A percentile compares a stretch with the other conserved stretches of the same genome.
These are phyloP conservation scores for Grifola frondosa DNA, from an alignment of 1,284 basidiomycete genomes.

Conservation along the genomic window DNA sequence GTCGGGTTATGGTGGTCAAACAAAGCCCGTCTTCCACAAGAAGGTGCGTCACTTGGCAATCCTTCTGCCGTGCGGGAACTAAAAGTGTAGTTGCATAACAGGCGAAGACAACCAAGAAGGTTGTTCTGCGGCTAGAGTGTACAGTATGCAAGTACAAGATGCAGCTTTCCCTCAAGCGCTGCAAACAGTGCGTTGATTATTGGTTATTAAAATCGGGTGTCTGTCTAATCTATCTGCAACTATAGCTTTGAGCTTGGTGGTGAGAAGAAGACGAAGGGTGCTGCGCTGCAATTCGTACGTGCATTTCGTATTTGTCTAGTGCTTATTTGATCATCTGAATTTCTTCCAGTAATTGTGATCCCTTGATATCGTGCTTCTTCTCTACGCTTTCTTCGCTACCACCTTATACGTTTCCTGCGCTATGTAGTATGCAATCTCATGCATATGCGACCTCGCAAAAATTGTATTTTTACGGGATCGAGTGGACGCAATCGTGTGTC, in stretches of 20 bases:
- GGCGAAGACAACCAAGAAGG: slow-evolving; percentile 99
- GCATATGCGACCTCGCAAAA: slow-evolving; percentile 23
- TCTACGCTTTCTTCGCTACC: slow-evolving; percentile 14
- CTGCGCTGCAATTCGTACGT: slow-evolving; percentile 88
- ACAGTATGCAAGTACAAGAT: slow-evolving; percentile 99
- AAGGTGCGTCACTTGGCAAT: slow-evolving; percentile 60
- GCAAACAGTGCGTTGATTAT: slow-evolving; percentile 87
- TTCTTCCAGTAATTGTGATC: slow-evolving; percentile 25
- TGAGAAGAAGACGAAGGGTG: slow-evolving; percentile 99
- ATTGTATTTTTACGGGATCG: slow-evolving; percentile 23
- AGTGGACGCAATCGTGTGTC: no score
- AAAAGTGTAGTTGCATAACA: slow-evolving; percentile 28
- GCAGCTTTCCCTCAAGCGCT: slow-evolving; percentile 94
- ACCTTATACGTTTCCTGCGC: slow-evolving; percentile 13
- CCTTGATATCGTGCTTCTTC: slow-evolving; percentile 14
- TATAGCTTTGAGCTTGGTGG: slow-evolving; percentile 96
- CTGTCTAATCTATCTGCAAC: slow-evolving; percentile 23
- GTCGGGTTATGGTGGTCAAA: slow-evolving; percentile 99
- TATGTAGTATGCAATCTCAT: slow-evolving; percentile 25
- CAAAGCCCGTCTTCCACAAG: slow-evolving; percentile 99
- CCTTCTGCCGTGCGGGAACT: not conserved
- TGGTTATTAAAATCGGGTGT: not conserved
- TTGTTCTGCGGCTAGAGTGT: slow-evolving; percentile 97
- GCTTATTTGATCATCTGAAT: not conserved
- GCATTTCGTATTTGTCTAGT: not conserved